Evolutionary conservation across 2,329 filamentous ascomycete genomes (phyloP).

Genomic region (Lithohypha guttulata): DNA sequence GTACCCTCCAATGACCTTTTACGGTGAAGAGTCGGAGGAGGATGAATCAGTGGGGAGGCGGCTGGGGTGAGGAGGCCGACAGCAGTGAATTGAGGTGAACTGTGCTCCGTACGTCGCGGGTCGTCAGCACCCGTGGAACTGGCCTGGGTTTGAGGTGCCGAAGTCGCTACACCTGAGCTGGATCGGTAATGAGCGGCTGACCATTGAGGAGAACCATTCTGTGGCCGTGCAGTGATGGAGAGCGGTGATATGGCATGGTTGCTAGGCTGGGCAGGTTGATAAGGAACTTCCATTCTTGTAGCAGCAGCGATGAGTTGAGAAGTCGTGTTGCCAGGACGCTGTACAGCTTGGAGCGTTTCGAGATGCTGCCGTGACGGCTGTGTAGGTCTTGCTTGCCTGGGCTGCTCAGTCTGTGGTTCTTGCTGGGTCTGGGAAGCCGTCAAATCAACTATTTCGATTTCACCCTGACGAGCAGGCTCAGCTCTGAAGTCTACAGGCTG

Average conservation of each 20-base stretch:
- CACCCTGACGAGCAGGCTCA: no score
- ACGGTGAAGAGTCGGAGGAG: not conserved
- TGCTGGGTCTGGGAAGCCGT: not conserved
- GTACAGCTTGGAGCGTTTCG: not conserved
- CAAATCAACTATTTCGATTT: constrained; percentile 6
- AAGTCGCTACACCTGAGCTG: not conserved
- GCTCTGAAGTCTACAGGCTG: no score
- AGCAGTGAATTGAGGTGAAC: not conserved
- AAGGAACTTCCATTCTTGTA: not conserved
- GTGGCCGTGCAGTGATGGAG: not conserved
- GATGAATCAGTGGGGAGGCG: not conserved
- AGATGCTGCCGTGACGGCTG: not conserved
- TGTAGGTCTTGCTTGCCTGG: not conserved
- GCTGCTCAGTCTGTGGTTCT: not conserved
- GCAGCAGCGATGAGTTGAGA: not conserved
- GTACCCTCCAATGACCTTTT: not conserved
- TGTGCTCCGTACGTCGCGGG: no score
- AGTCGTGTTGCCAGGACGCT: not conserved
- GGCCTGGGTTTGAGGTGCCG: not conserved
- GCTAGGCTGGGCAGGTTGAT: not conserved
- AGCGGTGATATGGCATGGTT: not conserved
- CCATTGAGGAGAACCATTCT: not conserved
- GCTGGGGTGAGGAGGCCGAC: constrained; percentile 1
- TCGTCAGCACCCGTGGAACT: no score
- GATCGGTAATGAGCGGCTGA: not conserved